phyloP scores from a whole-genome alignment of 2,329 filamentous ascomycete species.

The Paraphoma sp. region DNA sequence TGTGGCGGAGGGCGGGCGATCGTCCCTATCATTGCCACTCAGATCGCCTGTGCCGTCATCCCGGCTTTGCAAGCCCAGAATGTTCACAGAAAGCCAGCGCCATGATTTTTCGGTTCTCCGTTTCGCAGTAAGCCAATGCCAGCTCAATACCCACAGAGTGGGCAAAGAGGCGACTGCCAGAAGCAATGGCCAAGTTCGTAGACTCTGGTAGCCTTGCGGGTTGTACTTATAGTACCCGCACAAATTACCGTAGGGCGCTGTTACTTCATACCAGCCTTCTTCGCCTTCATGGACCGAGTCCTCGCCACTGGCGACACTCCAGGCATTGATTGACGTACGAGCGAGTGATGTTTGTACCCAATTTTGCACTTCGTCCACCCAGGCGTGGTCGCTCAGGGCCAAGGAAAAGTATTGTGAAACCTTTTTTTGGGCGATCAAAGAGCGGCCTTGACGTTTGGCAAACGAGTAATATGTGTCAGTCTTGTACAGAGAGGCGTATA shows the following conservation, averaged over 20 bases:
- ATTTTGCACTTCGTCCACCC: slow-evolving; percentile 2
- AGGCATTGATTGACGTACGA: slow-evolving; percentile 2
- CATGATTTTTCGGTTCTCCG: background rate
- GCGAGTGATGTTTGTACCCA: background rate
- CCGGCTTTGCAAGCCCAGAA: too few species aligned
- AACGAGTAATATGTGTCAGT: slow-evolving; percentile 3
- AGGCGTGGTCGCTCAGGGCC: background rate
- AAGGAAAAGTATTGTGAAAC: slow-evolving; percentile 4
- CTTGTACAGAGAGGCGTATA: slow-evolving; percentile 1
- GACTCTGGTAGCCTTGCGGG: background rate
- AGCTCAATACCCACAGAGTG: background rate
- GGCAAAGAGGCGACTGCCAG: background rate
- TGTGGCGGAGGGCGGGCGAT: too few species aligned
- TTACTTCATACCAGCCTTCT: background rate
- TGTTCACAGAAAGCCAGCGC: too few species aligned
- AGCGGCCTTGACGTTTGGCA: slow-evolving; percentile 4
- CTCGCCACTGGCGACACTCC: slow-evolving; percentile 7
- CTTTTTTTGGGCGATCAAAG: slow-evolving; percentile 1
- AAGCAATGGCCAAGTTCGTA: background rate
- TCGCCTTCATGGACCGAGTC: slow-evolving; percentile 1
- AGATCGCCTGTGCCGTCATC: too few species aligned
- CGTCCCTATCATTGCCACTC: too few species aligned
- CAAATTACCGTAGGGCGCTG: slow-evolving; percentile 1
- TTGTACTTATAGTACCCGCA: slow-evolving; percentile 4
- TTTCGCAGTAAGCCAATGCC: background rate